Percentiles rank a stretch among this genome's conserved stretches.
Evolutionary conservation across 441 rosid genomes (phyloP).

Genomic region (Pelargonium citronellum): DNA sequence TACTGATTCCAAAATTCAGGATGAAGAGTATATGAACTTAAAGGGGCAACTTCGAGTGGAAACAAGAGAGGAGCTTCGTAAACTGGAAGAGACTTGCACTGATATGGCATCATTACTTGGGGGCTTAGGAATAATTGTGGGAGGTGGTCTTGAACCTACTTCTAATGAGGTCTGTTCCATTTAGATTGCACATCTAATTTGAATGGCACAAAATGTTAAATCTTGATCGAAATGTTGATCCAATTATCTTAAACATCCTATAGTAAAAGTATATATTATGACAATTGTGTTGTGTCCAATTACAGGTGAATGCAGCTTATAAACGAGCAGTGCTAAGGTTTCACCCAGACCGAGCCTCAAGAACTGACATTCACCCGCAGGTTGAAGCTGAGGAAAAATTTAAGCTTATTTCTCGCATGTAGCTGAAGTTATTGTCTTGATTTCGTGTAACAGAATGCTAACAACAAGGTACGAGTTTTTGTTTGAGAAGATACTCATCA

Average conservation of each 20-base stretch:
- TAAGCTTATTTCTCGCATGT: conserved; percentile 74
- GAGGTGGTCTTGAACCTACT: conserved; percentile 42
- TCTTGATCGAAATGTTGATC: too few species aligned
- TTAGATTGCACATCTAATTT: background rate
- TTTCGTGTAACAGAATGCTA: conserved; percentile 14
- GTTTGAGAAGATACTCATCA: background rate
- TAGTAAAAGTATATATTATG: too few species aligned
- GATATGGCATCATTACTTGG: conserved; percentile 70
- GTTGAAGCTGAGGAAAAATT: conserved; percentile 88
- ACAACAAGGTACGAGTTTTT: background rate
- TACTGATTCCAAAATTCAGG: conserved; percentile 36
- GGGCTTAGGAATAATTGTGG: conserved; percentile 60
- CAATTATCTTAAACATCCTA: too few species aligned
- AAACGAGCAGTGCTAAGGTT: conserved; percentile 61
- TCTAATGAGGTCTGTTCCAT: conserved; percentile 46
- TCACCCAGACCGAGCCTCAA: conserved; percentile 81
- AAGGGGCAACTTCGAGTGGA: conserved; percentile 61
- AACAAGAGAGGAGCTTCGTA: conserved; percentile 49
- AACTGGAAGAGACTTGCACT: conserved; percentile 43
- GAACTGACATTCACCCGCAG: conserved; percentile 54
- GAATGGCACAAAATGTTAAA: background rate
- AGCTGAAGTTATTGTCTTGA: conserved; percentile 44
- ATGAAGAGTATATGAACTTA: conserved; percentile 63
- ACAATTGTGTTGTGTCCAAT: background rate
- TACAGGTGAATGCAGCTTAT: conserved; percentile 70